Base-by-base conservation (phyloP, 345 rosid genomes). In the Carallia pectinifolia region DNA sequence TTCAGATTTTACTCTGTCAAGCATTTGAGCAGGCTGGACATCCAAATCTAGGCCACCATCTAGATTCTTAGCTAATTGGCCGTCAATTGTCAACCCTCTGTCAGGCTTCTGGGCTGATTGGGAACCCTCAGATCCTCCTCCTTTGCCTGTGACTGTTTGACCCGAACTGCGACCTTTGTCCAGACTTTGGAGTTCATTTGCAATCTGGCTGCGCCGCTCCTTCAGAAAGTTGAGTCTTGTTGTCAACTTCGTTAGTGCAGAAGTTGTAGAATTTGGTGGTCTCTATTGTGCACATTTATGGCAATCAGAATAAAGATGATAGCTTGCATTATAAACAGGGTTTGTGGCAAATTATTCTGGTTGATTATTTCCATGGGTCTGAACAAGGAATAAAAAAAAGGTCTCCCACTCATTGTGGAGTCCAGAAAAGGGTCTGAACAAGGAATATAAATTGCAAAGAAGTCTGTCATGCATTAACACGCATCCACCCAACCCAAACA, bases 201-300 rank as follows among this genome's bases (percentile, higher is more conserved):
- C 85, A 18, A 87, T 84, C 78, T 85, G 96, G 76, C 78, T 79
- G 3, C 96, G 89, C 61, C 83, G 82, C 79, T 95, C 97, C 86
- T 92, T 95, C 61, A 92, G 79, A 80, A 92, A 90, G 84, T 88
- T 87, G 68, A 95, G 88, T 39, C 93, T 79, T 61, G 82, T 83
- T 66, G 97, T 86, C 84, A 95, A 78, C 85, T 89, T 92, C 48
- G 93, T 82, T 69, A 90, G 70, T 39, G 97, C 93, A 38, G 85
- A 84, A 74, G 87, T 53, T 54, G 87, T 79, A 63, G 86, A 71
- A 67, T 76, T 79, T 58, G 73, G 58, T 58, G 73, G 58, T 76
- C 86, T 93, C 93, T 92, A 80, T 63, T 40, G 64, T 31, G 50
- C 33, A 56, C 33, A 27, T 23, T 27, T 27, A 56, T 27, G 60